Evolutionary conservation across 345 rosid species (phyloP), one percentile per base, ranked within the genome.

Genomic region (Cardamine occulta): DNA sequence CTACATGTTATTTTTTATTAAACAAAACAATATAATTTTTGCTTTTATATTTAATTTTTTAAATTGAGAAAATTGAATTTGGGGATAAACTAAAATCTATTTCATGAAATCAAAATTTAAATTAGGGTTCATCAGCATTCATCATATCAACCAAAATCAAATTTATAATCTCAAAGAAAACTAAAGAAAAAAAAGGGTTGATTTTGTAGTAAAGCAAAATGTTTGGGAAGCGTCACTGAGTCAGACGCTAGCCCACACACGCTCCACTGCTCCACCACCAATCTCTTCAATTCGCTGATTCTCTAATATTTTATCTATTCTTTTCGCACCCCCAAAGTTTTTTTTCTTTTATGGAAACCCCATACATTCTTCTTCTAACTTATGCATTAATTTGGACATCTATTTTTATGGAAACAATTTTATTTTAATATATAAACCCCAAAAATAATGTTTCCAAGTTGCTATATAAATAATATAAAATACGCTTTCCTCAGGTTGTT

Each of bases 161-260:
- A 19, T 19, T 19, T 19, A 19, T 19, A 19, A 19, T 19, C 19
- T 19, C 19, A 9, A 19, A 31, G 35, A 63, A 49, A 61, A 45
- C 9, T 24, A 34, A 62, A 21, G 15, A 17, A n/a, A 32, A 8
- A 61, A 75, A 69, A 31, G 65, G 68, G 66, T 31, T 42, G 52
- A 54, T 69, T 62, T 32, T 63, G 75, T 63, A 54, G 69, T 76
- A 76, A 76, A 76, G 75, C 32, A 53, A 69, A 68, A 54, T 57
- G 37, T 48, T 47, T 72, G 60, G 26, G 66, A 40, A 37, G 37
- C 63, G 6, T 28, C 31, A 28, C 31, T 28, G 29, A 3, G 21
- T 74, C 65, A 54, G 78, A 66, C 19, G 13, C 12, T 64, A 11
- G 67, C 52, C 19, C 59, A 74, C 7, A 17, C 73, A 39, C 49